Conservation (phyloP, 331 rosid genomes). For the Pyrus hybrid region DNA sequence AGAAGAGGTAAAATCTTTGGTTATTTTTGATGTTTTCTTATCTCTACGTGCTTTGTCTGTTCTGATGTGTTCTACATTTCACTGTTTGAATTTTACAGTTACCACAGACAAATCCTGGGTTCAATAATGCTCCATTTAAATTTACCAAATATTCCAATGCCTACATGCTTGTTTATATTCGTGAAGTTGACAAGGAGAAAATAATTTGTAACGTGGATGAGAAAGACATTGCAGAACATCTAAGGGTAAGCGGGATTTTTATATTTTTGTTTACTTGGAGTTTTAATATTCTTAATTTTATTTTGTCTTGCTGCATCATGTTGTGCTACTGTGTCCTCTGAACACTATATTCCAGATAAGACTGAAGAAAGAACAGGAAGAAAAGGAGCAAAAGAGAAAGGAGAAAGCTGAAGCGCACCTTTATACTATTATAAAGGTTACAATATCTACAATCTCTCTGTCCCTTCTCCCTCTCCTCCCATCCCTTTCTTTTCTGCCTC, state of each 20-base stretch:
- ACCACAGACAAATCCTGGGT: constrained; percentile 98
- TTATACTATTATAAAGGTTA: constrained; percentile 58
- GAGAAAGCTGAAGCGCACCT: constrained; percentile 77
- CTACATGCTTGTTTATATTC: constrained; percentile 96
- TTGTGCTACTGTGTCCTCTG: background rate
- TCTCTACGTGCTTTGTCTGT: background rate
- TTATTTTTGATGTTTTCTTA: background rate
- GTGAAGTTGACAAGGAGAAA: constrained; percentile 97
- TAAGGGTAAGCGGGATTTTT: constrained; percentile 25
- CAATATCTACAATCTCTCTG: background rate
- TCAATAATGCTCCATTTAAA: constrained; percentile 90
- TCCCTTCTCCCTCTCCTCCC: constrained; percentile 12
- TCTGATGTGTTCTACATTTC: constrained; percentile 7
- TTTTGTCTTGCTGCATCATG: background rate
- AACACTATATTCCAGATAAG: constrained; percentile 40
- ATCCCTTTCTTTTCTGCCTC: background rate
- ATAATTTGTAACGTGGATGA: constrained; percentile 96
- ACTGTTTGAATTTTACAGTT: constrained; percentile 45
- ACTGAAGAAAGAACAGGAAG: constrained; percentile 72
- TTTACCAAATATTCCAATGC: constrained; percentile 98
- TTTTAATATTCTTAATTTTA: background rate
- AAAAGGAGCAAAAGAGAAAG: constrained; percentile 60
- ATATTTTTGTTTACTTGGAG: background rate
- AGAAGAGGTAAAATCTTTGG: constrained; percentile 50
- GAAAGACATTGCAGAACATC: constrained; percentile 80